These are phyloP conservation scores for Carpinus viminea DNA, from an alignment of 306 rosid species.

Conservation along the genomic window DNA sequence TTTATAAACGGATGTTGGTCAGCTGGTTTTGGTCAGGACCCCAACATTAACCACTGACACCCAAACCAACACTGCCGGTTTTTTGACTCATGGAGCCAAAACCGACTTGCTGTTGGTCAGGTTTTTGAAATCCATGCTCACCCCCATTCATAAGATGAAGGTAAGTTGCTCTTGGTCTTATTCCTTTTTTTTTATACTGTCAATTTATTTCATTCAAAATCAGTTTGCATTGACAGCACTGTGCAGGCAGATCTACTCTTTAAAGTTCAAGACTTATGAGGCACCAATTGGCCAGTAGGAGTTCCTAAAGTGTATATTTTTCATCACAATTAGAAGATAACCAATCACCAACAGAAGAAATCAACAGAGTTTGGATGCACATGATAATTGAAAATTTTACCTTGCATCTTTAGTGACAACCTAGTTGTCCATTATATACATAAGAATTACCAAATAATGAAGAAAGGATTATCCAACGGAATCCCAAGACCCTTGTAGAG, in stretches of 20 bases:
- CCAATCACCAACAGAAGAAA: neutral
- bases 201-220: neutral
- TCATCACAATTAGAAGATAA: neutral
- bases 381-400: neutral
- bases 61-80: neutral
- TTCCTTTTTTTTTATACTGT: neutral
- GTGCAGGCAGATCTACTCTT: constrained; percentile 1
- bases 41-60: neutral
- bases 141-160: no score
- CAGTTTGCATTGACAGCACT: neutral
- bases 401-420: neutral
- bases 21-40: neutral
- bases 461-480: neutral
- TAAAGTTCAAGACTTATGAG: neutral
- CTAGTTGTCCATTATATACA: neutral
- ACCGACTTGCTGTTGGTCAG: no score
- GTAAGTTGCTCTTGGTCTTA: neutral
- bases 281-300: neutral
- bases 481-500: neutral
- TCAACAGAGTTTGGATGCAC: neutral
- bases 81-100: no score
- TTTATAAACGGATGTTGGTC: no score
- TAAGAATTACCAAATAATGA: neutral
- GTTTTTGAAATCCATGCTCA: no score
- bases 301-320: neutral